phyloP scores from a whole-genome alignment of 192 early-diverging fungal species.

The Linnemannia zychae region DNA sequence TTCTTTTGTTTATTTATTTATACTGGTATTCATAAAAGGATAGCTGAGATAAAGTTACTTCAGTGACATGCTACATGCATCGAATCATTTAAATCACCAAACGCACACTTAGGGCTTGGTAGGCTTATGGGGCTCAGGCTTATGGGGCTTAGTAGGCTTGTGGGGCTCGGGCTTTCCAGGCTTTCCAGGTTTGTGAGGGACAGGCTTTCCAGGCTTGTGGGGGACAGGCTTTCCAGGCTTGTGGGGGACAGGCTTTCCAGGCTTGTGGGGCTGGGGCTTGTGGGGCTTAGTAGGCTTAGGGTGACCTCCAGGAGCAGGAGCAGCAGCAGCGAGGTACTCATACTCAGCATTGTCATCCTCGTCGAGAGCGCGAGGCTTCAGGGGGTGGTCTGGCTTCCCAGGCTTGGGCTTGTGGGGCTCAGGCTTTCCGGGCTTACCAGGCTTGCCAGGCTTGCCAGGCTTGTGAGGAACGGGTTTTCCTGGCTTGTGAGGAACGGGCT shows the following conservation, averaged over 20 bases:
- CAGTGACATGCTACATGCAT: not conserved
- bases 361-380: too few species aligned
- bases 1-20: not conserved
- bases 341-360: too few species aligned
- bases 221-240: not conserved
- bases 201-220: not conserved
- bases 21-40: not conserved
- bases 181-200: not conserved
- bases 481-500: not conserved
- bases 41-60: too few species aligned
- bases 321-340: too few species aligned
- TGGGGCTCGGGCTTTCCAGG: not conserved
- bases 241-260: not conserved
- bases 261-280: conserved; percentile 8
- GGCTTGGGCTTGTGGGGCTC: conserved; percentile 2
- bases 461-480: not conserved
- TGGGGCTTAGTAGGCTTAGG: conserved; percentile 8
- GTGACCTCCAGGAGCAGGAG: not conserved
- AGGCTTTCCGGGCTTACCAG: not conserved
- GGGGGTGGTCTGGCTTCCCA: not conserved
- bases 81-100: not conserved
- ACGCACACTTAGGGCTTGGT: too few species aligned
- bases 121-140: not conserved
- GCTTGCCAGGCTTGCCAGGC: conserved; percentile 6
- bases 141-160: not conserved